A percentile compares a stretch with the other conserved stretches of the same genome.
Conservation (phyloP, 208 protist species). For the Leishmania lainsoni region DNA sequence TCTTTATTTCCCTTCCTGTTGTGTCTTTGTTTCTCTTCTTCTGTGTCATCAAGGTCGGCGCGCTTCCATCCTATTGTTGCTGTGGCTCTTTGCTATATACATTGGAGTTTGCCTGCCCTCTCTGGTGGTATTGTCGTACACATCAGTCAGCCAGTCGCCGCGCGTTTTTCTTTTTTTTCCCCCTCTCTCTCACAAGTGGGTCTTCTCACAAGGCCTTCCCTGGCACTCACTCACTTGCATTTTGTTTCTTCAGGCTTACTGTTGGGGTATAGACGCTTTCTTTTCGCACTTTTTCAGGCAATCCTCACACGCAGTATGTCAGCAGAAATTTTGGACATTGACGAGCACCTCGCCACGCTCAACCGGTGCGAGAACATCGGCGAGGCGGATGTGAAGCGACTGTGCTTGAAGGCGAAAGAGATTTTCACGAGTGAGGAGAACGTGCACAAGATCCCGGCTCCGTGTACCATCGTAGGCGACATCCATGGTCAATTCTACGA, state of each 20-base stretch:
- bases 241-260: neutral
- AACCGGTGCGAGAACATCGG: slow-evolving; percentile 94
- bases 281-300: neutral
- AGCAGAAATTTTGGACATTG: slow-evolving; percentile 83
- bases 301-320: slow-evolving; percentile 13
- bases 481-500: slow-evolving; percentile 98
- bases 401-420: slow-evolving; percentile 83
- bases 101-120: slow-evolving; percentile 14
- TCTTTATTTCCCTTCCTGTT: neutral
- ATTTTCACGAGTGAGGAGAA: slow-evolving; percentile 91
- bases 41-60: neutral
- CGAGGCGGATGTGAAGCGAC: slow-evolving; percentile 91
- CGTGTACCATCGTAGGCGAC: slow-evolving; percentile 94
- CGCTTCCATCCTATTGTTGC: neutral
- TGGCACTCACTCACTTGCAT: neutral
- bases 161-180: neutral
- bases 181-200: neutral
- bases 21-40: slow-evolving; percentile 17
- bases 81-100: slow-evolving; percentile 19
- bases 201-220: neutral
- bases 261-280: neutral
- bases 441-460: slow-evolving; percentile 89
- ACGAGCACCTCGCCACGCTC: slow-evolving; percentile 97
- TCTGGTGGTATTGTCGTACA: neutral
- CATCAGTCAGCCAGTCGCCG: neutral